These are phyloP conservation scores for Cadophora sp. DNA, from an alignment of 2,329 filamentous ascomycete species.

Conservation along the genomic window DNA sequence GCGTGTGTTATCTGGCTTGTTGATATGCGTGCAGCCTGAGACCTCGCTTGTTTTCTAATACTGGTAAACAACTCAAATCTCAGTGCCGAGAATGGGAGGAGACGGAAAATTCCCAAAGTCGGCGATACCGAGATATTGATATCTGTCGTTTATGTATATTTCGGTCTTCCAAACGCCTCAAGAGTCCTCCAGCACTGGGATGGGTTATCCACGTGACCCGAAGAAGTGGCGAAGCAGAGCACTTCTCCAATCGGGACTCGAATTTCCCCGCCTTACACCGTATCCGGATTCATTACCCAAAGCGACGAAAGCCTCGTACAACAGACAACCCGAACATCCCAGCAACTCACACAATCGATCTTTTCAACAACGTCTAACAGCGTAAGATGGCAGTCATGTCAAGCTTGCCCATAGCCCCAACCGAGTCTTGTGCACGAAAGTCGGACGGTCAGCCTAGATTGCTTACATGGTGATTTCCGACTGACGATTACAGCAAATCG, in stretches of 20 bases:
- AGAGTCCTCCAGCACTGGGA: no score
- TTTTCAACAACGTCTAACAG: neutral
- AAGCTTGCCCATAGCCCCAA: neutral
- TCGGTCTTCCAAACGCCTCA: no score
- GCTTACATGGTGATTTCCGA: neutral
- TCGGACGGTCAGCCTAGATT: neutral
- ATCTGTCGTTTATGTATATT: no score
- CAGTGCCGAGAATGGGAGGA: no score
- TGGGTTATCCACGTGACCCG: neutral
- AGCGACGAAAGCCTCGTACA: neutral
- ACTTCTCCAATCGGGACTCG: neutral
- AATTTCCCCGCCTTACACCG: conserved; percentile 17
- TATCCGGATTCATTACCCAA: conserved; percentile 10
- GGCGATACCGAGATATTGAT: no score
- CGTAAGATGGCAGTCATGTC: neutral
- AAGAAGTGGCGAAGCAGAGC: neutral
- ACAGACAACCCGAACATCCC: neutral
- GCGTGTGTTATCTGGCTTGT: no score
- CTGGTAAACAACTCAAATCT: no score
- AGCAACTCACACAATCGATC: neutral
- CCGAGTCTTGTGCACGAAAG: no score
- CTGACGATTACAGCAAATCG: neutral
- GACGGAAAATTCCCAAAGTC: no score
- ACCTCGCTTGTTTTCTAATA: no score
- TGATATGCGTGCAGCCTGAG: no score